Evolutionary conservation across 2,329 filamentous ascomycete genomes (phyloP), one percentile per base, ranked within the genome.

Genomic region (Ophiocordyceps camponoti-leonardi): DNA sequence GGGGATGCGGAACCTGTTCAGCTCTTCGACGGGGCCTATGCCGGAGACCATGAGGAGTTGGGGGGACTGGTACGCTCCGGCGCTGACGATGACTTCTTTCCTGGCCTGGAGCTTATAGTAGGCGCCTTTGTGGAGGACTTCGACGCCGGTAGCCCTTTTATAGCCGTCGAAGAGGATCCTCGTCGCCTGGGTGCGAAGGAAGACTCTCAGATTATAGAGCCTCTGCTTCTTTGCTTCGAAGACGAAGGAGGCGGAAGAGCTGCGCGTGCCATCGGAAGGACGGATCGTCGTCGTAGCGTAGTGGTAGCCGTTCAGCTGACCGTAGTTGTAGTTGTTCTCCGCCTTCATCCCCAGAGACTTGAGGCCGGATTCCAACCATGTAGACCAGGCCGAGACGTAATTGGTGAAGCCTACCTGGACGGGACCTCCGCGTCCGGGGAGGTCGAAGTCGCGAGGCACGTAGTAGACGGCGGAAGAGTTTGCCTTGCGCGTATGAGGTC

Each of bases 31-130:
- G 1, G 67, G 63, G 0, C 70, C 70, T 23, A 75, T 60, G 10
- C 72, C 71, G 42, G 67, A 71, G 0, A 73, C 61, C 55, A 71
- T 68, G 3, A 75, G 64, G 5, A 75, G 61, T 48, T 72, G 67
- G 0, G 71, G 71, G 4, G 66, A 65, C 53, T 72, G 70, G 52
- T 72, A 69, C 2, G 65, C 58, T 13, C 72, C 71, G 1, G 66
- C 68, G 0, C 66, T 63, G 12, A 74, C 48, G 39, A 75, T 72
- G 16, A 75, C 65, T 50, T 74, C 71, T 11, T 44, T 44, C 4
- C 13, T 44, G 2, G 42, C 42, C 7, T 11, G 20, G 13, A 44
- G 28, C 3, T 23, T 14, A 30, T 22, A 37, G 12, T 13, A 4
- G 13, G 11, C 19, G 19, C 19, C 20, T 11, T 22, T 8, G 19